A percentile compares a stretch with the other conserved stretches of the same genome.
Evolutionary conservation across 371 early-diverging fungal species (phyloP).

Genomic region (Mortierella sp.): DNA sequence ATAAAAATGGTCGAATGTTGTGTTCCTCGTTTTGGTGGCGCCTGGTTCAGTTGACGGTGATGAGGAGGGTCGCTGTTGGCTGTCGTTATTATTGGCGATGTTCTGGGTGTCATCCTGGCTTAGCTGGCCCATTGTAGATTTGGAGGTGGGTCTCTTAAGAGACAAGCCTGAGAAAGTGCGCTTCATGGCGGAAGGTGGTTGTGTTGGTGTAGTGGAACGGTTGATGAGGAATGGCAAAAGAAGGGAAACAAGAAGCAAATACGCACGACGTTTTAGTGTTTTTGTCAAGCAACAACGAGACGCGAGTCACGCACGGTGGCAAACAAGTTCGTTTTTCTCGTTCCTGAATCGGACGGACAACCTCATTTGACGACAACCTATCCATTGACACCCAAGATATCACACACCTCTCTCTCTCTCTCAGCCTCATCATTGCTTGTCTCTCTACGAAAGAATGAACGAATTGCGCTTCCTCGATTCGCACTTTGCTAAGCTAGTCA

Average conservation of each 20-base stretch:
- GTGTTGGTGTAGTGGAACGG: not conserved
- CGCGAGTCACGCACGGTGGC: conserved; percentile 11
- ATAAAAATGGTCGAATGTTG: not conserved
- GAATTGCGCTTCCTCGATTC: not conserved
- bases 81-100: conserved; percentile 1
- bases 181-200: conserved; percentile 31
- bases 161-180: conserved; percentile 44
- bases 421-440: not conserved
- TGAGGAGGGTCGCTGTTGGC: conserved; percentile 10
- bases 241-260: not conserved
- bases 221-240: not conserved
- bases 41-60: not conserved
- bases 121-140: not conserved
- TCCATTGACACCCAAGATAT: no score
- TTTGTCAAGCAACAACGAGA: conserved; percentile 5
- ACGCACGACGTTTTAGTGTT: not conserved
- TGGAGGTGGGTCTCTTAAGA: conserved; percentile 43
- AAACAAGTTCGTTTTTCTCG: not conserved
- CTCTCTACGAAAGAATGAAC: not conserved
- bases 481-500: not conserved
- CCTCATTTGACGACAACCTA: conserved; percentile 1
- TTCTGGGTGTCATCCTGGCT: not conserved
- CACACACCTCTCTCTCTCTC: no score
- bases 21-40: conserved; percentile 22
- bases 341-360: not conserved